phyloP scores from a whole-genome alignment of 805 yeast genomes.

The Candida jianshihensis region DNA sequence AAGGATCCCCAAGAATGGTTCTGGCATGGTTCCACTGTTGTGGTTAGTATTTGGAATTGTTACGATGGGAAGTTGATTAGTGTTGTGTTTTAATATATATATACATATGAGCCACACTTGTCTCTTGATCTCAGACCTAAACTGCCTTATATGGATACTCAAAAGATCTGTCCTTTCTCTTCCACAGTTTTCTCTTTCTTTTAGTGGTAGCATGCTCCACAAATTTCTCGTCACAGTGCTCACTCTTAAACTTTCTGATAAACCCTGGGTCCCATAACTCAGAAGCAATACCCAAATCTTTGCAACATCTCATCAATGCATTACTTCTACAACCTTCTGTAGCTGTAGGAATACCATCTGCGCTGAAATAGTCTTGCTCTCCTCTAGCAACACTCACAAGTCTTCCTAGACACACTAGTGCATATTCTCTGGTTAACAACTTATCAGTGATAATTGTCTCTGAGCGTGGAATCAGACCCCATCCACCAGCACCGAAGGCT shows the following conservation, averaged over 20 bases:
- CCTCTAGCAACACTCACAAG: constrained; percentile 91
- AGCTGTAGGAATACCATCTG: constrained; percentile 86
- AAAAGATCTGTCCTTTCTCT: constrained; percentile 71
- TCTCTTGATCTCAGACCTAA: not conserved
- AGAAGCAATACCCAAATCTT: constrained; percentile 93
- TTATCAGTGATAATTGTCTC: constrained; percentile 71
- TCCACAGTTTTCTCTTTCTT: constrained; percentile 89
- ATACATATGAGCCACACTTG: not conserved
- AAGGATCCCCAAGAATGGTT: constrained; percentile 11
- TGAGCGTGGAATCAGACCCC: constrained; percentile 95
- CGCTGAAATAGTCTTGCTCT: constrained; percentile 87
- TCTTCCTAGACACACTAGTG: constrained; percentile 78
- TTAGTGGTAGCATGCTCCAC: constrained; percentile 79
- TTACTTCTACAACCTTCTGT: constrained; percentile 96
- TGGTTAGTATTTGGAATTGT: no score
- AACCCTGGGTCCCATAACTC: constrained; percentile 97
- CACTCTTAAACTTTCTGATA: constrained; percentile 59
- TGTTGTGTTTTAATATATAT: not conserved
- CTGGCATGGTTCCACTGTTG: constrained; percentile 3
- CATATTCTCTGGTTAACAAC: constrained; percentile 84
- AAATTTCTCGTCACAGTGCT: constrained; percentile 71
- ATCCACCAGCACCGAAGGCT: constrained; percentile 98
- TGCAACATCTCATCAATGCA: constrained; percentile 96
- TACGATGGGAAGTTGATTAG: no score
- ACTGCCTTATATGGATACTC: constrained; percentile 75